Base-by-base conservation (phyloP, 257 asterid species). In the Solanum gandarillasii region DNA sequence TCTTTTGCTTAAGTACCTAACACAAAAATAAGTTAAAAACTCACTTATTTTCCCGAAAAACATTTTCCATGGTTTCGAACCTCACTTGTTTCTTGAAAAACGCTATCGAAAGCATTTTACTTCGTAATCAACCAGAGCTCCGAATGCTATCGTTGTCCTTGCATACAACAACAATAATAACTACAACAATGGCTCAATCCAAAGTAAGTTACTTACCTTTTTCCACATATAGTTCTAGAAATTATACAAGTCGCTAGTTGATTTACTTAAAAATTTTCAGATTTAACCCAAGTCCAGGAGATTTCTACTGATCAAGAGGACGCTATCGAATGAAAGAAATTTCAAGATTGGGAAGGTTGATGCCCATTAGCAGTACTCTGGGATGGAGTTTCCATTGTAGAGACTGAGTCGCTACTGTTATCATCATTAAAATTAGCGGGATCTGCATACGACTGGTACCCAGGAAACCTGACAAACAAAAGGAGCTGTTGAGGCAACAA, bases 371-470 rank as follows among this genome's bases (percentile, higher is more conserved):
- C 74, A 46, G 60, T 73, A 46, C 60, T 73, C 13, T 21, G 52
- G 20, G 85, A 12, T 86, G 88, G 55, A 73, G 88, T 86, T 86
- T 71, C 88, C 70, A 70, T 83, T 6, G 48, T 43, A 72, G 88
- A 86, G 18, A 31, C 18, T 12, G 88, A 12, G 43, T 60, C 68
- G 58, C 84, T 13, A 23, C 75, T 35, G 74, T 36, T 86, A 76
- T 73, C 84, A n/a, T 86, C 88, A 10, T 86, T 60, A n/a, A 86
- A 86, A 5, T 86, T 86, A 86, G 88, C 88, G 9, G 88, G 88
- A 73, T 86, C 88, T 32, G 88, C 88, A 27, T 86, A 86, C 1
- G 88, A 86, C 12, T 72, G 88, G 60, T 86, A 86, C 39, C 88
- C 88, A 10, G 88, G 88, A 52, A 86, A 86, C 36, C 88, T 86